Evolutionary conservation across 371 early-diverging fungal genomes (phyloP), one percentile per base, ranked within the genome.

Genomic region (Mortierella polycephala): DNA sequence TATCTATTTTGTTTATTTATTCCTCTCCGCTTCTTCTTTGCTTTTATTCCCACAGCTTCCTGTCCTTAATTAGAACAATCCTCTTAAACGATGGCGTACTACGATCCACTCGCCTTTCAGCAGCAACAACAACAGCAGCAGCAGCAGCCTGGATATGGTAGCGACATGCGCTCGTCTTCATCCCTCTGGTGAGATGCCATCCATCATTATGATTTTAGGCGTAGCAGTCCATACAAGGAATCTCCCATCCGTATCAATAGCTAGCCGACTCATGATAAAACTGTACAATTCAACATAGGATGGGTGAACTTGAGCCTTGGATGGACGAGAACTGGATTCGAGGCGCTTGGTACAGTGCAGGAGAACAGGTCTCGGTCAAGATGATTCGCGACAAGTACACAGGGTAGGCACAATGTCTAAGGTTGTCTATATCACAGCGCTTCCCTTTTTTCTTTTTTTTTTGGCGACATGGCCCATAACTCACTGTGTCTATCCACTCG

Each of bases 261-360:
- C n/a, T n/a, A n/a, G n/a, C n/a, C n/a, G n/a, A n/a, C n/a, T n/a
- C n/a, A n/a, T n/a, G n/a, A n/a, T n/a, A n/a, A n/a, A n/a, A n/a
- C n/a, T n/a, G n/a, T n/a, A n/a, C n/a, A n/a, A n/a, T n/a, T n/a
- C n/a, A n/a, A n/a, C 57, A 64, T 77, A 84, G 93, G 92, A 92
- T 92, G 93, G 93, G 93, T 41, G 93, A 93, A 45, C 85, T 95
- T 16, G 94, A 94, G 68, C 86, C 90, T 3, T 94, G 94, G 94
- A 93, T 94, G 94, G 93, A 92, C 74, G 94, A 95, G 52, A 87
- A 85, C 68, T 92, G 85, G 76, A 84, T 95, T 52, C 82, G 88
- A 12, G 83, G 85, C 64, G 74, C 89, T 20, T 95, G 94, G 95
- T 88, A 84, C 46, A 81, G 74, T 44, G 64, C 89, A 16, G 95